These are phyloP conservation scores for Aureobasidium subglaciale DNA, from an alignment of 2,329 filamentous ascomycete genomes.

Conservation along the genomic window DNA sequence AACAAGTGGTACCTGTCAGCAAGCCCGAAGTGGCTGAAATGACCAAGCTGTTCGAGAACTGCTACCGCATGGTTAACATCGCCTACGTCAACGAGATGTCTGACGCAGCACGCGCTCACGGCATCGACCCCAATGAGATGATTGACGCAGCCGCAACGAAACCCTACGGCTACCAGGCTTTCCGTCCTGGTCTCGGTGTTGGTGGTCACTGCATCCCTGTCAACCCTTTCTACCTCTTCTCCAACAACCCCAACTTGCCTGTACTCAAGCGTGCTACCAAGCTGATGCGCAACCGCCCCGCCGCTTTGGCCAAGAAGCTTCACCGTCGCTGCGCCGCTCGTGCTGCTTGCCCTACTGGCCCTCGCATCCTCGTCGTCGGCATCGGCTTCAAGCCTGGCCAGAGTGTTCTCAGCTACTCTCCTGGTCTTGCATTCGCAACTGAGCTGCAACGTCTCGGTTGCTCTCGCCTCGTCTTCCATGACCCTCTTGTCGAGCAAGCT, in stretches of 20 bases:
- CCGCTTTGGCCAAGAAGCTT: conserved; percentile 16
- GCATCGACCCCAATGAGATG: conserved; percentile 19
- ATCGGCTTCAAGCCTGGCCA: conserved; percentile 22
- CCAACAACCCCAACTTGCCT: conserved; percentile 40
- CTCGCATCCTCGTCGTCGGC: conserved; percentile 19
- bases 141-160: conserved; percentile 18
- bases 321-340: conserved; percentile 14
- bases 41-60: conserved; percentile 54
- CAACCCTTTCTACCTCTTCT: conserved; percentile 48
- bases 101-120: conserved; percentile 17
- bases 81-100: conserved; percentile 22
- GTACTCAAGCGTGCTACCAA: conserved; percentile 40
- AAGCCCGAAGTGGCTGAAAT: conserved; percentile 51
- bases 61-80: conserved; percentile 33
- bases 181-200: conserved; percentile 43
- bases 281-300: conserved; percentile 39
- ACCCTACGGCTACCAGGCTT: conserved; percentile 45
- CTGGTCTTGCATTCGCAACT: conserved; percentile 17
- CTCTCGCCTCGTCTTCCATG: conserved; percentile 18
- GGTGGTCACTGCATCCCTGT: conserved; percentile 52
- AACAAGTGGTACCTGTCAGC: conserved; percentile 43
- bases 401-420: conserved; percentile 19
- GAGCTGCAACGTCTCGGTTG: conserved; percentile 17
- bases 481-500: conserved; percentile 19
- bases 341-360: conserved; percentile 1